Conservation (phyloP, 2,329 filamentous ascomycete species). For the Monosporascus sp. region DNA sequence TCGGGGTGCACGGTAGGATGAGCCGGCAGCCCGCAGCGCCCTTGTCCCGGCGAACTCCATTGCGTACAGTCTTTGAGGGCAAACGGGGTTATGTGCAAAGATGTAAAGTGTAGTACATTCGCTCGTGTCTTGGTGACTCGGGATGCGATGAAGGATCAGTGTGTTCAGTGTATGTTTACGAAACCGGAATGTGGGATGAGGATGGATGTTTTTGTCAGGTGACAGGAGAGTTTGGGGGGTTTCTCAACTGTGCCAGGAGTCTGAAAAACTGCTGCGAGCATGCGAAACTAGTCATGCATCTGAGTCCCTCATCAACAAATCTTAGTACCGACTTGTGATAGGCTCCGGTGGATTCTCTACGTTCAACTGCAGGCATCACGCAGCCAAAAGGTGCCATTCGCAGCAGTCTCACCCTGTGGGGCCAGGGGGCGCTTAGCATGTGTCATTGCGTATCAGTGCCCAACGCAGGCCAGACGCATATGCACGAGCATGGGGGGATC, state of each 20-base stretch:
- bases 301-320: background rate
- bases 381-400: background rate
- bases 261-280: background rate
- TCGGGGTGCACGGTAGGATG: background rate
- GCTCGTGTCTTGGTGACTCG: background rate
- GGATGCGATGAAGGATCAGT: background rate
- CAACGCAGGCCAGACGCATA: background rate
- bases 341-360: background rate
- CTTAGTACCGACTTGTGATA: background rate
- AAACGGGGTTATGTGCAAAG: background rate
- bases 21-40: background rate
- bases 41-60: background rate
- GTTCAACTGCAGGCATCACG: background rate
- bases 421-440: background rate
- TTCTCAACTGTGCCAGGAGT: background rate
- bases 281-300: background rate
- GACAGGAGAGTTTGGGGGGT: background rate
- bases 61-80: too few relatives aligned
- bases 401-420: background rate
- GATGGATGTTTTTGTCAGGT: background rate
- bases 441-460: background rate
- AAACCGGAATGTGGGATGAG: background rate
- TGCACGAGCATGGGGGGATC: background rate
- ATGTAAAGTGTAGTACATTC: background rate
- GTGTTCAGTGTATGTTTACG: background rate